phyloP scores from a whole-genome alignment of 2,329 filamentous ascomycete genomes.

The Nannizziopsis arthrosporioides region DNA sequence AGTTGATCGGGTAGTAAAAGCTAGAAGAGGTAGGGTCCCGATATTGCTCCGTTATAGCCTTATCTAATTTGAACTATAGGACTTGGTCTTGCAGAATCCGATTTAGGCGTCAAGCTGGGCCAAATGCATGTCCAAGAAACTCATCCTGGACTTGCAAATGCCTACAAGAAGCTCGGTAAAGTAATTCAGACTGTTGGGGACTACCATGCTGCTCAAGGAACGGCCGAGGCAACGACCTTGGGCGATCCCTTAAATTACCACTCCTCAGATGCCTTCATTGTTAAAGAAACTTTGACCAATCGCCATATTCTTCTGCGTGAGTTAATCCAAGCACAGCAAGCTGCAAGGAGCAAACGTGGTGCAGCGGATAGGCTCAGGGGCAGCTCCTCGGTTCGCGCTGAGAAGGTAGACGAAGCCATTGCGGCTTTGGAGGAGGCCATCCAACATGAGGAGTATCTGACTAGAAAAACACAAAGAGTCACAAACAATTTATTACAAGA shows the following conservation, averaged over 20 bases:
- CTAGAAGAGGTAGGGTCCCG: slow-evolving; percentile 59
- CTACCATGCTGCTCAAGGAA: slow-evolving; percentile 91
- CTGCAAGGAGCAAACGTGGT: slow-evolving; percentile 66
- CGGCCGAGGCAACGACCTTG: slow-evolving; percentile 86
- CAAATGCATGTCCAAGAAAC: slow-evolving; percentile 82
- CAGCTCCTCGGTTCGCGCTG: slow-evolving; percentile 72
- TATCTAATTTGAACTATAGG: slow-evolving; percentile 40
- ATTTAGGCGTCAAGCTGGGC: slow-evolving; percentile 82
- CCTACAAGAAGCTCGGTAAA: slow-evolving; percentile 90
- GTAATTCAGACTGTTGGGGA: slow-evolving; percentile 88
- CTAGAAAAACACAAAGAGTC: slow-evolving; percentile 76
- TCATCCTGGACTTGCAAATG: slow-evolving; percentile 74
- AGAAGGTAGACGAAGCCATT: slow-evolving; percentile 98
- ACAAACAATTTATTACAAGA: slow-evolving; percentile 81
- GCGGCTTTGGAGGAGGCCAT: slow-evolving; percentile 76
- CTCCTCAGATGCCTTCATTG: slow-evolving; percentile 89
- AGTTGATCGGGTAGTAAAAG: slow-evolving; percentile 86
- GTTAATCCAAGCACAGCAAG: slow-evolving; percentile 79
- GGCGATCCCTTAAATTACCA: slow-evolving; percentile 91
- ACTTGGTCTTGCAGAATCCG: slow-evolving; percentile 79
- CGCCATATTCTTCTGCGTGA: slow-evolving; percentile 92
- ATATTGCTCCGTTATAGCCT: background rate
- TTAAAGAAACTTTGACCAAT: slow-evolving; percentile 96
- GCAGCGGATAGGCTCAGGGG: slow-evolving; percentile 82
- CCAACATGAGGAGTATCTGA: slow-evolving; percentile 66